phyloP scores from a whole-genome alignment of 2,329 filamentous ascomycete species.

The Monilinia polystroma region DNA sequence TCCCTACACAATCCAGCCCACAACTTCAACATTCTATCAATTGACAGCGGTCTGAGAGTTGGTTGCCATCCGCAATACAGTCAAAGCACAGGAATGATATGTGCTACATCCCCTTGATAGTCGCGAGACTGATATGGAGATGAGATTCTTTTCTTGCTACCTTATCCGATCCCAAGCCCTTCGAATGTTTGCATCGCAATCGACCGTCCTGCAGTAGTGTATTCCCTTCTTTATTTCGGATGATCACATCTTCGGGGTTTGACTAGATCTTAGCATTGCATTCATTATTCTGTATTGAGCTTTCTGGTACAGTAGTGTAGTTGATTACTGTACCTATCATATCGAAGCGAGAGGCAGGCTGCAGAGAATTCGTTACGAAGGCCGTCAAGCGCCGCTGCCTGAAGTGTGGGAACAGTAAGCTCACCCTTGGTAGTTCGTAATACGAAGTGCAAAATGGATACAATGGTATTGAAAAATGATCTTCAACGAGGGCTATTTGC shows the following conservation, averaged over 20 bases:
- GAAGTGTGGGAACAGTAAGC: constrained; percentile 14
- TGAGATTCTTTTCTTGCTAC: constrained; percentile 4
- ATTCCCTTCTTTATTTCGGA: background rate
- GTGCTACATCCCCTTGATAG: background rate
- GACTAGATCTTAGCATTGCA: background rate
- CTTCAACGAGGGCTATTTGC: background rate
- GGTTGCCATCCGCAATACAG: background rate
- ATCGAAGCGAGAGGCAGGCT: constrained; percentile 7
- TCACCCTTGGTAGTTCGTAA: constrained; percentile 11
- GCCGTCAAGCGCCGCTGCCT: background rate
- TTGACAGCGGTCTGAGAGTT: background rate
- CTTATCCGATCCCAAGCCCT: background rate
- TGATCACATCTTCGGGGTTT: background rate
- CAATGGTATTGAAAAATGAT: constrained; percentile 10
- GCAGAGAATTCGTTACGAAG: constrained; percentile 1
- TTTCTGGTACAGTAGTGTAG: background rate
- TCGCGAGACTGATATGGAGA: background rate
- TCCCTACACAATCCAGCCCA: background rate
- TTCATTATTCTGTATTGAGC: background rate
- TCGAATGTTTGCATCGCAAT: background rate
- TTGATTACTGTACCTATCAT: background rate
- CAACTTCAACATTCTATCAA: background rate
- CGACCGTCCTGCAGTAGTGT: constrained; percentile 11
- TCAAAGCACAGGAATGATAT: constrained; percentile 4
- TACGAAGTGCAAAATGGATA: background rate